These are phyloP conservation scores for Aspergillus pseudoterreus DNA, from an alignment of 2,329 filamentous ascomycete species.

Conservation along the genomic window DNA sequence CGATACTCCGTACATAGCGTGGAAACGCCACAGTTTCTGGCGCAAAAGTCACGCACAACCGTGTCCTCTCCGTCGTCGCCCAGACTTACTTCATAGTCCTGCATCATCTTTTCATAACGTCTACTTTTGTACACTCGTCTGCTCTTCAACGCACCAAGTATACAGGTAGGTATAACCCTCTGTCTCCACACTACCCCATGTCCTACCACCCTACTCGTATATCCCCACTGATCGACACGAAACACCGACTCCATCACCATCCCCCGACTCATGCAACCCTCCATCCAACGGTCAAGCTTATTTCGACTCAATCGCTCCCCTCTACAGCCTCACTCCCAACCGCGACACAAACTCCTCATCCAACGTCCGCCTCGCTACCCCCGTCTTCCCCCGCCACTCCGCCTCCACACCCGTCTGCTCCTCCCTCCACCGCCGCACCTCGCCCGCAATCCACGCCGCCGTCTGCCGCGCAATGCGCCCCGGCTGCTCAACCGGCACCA, in stretches of 20 bases:
- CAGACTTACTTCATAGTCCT: too few relatives aligned
- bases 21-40: too few relatives aligned
- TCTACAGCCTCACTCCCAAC: conserved; percentile 1
- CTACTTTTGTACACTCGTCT: too few relatives aligned
- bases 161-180: background rate
- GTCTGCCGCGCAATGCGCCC: background rate
- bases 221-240: too few relatives aligned
- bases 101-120: too few relatives aligned
- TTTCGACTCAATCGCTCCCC: background rate
- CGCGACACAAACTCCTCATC: conserved; percentile 1
- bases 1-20: too few relatives aligned
- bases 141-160: too few relatives aligned
- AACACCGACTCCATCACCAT: too few relatives aligned
- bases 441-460: background rate
- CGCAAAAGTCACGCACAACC: too few relatives aligned
- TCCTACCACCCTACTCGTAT: too few relatives aligned
- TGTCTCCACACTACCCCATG: background rate
- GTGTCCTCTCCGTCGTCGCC: too few relatives aligned
- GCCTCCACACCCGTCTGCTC: background rate
- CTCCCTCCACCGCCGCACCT: background rate
- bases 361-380: background rate
- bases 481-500: conserved; percentile 2
- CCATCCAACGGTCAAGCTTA: background rate
- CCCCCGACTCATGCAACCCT: too few relatives aligned
- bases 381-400: conserved; percentile 1